Conservation (phyloP, 2,329 filamentous ascomycete species). For the Claviceps quebecensis region DNA sequence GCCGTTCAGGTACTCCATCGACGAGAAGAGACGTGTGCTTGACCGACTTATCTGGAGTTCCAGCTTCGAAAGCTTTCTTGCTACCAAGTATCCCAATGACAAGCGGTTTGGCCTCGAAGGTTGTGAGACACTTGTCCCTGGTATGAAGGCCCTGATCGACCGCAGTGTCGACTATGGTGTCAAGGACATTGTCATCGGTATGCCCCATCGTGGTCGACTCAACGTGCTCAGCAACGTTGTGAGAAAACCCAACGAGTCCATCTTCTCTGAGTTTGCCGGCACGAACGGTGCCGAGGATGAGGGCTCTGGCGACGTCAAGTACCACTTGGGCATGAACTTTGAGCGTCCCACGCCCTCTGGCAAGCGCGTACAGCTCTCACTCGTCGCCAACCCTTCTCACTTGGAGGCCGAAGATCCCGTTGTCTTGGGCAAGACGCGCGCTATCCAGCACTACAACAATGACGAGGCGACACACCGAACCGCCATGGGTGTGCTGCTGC, state of each 20-base stretch:
- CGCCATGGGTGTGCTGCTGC: conserved; percentile 90
- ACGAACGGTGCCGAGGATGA: conserved; percentile 79
- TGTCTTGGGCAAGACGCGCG: conserved; percentile 90
- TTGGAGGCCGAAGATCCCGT: conserved; percentile 96
- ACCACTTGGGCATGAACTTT: conserved; percentile 99
- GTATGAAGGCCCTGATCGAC: conserved; percentile 98
- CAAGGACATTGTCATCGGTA: conserved; percentile 98
- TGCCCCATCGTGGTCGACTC: conserved; percentile 96
- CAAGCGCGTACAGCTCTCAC: conserved; percentile 96
- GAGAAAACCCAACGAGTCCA: conserved; percentile 97
- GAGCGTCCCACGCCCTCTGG: conserved; percentile 95
- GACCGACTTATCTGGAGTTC: conserved; percentile 98
- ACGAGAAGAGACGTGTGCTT: conserved; percentile 95
- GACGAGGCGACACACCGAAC: conserved; percentile 80
- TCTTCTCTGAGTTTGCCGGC: conserved; percentile 96
- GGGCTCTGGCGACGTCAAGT: conserved; percentile 97
- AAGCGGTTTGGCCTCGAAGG: conserved; percentile 98
- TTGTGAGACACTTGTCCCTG: conserved; percentile 89
- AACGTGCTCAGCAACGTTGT: conserved; percentile 98
- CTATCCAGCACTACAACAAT: conserved; percentile 97
- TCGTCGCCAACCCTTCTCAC: conserved; percentile 97
- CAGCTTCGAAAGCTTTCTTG: conserved; percentile 88
- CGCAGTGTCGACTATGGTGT: conserved; percentile 96
- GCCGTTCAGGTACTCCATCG: conserved; percentile 93
- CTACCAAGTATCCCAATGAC: conserved; percentile 98